Evolutionary conservation across 106 monocot genomes (phyloP).

Genomic region (Xerophyta viscosa): DNA sequence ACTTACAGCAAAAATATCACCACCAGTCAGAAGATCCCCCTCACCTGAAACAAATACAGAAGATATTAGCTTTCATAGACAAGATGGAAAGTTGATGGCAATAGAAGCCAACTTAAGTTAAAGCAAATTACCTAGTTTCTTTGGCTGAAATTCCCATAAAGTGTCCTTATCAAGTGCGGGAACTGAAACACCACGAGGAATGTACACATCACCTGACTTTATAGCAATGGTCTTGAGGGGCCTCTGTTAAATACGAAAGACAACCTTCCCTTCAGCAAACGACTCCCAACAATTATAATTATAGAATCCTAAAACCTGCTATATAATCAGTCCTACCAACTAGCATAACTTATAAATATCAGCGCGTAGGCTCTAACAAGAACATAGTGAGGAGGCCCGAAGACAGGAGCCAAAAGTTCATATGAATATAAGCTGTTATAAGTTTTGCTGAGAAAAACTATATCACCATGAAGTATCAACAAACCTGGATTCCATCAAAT

Average conservation of each 20-base stretch:
- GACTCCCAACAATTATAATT: no score
- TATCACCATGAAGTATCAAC: background rate
- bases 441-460: background rate
- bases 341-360: no score
- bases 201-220: conserved; percentile 95
- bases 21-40: conserved; percentile 90
- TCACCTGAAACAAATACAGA: conserved; percentile 34
- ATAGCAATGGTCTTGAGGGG: conserved; percentile 94
- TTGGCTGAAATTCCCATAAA: conserved; percentile 89
- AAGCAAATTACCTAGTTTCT: conserved; percentile 51
- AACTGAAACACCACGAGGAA: conserved; percentile 97
- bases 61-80: conserved; percentile 1
- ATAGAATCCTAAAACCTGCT: no score
- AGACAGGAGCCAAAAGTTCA: no score
- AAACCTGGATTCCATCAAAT: conserved; percentile 99
- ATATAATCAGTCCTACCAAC: no score
- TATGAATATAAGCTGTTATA: background rate
- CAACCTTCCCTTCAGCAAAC: no score
- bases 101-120: background rate
- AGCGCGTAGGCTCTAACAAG: no score
- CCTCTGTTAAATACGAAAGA: conserved; percentile 32
- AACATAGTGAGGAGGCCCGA: no score
- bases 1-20: conserved; percentile 98
- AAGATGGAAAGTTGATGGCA: background rate
- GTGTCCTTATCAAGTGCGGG: conserved; percentile 92